phyloP scores from a whole-genome alignment of 2,329 filamentous ascomycete species.

The Chaetomiaceae sp. region DNA sequence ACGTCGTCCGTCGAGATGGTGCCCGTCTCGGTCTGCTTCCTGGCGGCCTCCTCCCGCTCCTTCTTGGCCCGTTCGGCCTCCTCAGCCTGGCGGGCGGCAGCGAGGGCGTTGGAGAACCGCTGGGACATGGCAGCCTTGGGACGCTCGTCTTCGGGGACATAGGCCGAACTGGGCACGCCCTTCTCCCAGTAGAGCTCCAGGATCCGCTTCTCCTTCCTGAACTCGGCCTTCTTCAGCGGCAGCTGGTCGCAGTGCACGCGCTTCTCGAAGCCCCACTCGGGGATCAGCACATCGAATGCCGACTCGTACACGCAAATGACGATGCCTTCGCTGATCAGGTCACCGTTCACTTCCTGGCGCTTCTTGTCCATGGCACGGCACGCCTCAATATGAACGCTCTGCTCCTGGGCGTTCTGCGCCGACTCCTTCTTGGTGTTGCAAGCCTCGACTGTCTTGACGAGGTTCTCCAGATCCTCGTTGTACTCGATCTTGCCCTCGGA shows the following conservation, averaged over 20 bases:
- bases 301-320: constrained; percentile 98
- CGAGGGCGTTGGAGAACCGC: constrained; percentile 68
- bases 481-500: constrained; percentile 81
- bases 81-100: constrained; percentile 74
- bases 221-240: constrained; percentile 98
- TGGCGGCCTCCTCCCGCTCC: constrained; percentile 84
- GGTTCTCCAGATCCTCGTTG: constrained; percentile 77
- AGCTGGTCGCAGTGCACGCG: constrained; percentile 98
- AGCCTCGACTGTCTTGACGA: constrained; percentile 88
- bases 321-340: constrained; percentile 92
- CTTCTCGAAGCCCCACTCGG: constrained; percentile 98
- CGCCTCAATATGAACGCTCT: constrained; percentile 97
- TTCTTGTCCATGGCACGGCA: constrained; percentile 95
- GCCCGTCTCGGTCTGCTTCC: constrained; percentile 90
- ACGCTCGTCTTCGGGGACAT: constrained; percentile 93
- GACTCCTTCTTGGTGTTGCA: constrained; percentile 99
- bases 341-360: constrained; percentile 78
- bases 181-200: constrained; percentile 99
- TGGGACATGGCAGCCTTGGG: constrained; percentile 75
- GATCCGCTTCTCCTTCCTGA: constrained; percentile 90
- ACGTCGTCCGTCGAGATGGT: constrained; percentile 91
- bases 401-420: constrained; percentile 93
- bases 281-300: constrained; percentile 95
- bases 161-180: constrained; percentile 92
- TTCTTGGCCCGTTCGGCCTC: constrained; percentile 75